These are phyloP conservation scores for Hymenoscyphus albidus DNA, from an alignment of 2,329 filamentous ascomycete genomes.

Conservation along the genomic window DNA sequence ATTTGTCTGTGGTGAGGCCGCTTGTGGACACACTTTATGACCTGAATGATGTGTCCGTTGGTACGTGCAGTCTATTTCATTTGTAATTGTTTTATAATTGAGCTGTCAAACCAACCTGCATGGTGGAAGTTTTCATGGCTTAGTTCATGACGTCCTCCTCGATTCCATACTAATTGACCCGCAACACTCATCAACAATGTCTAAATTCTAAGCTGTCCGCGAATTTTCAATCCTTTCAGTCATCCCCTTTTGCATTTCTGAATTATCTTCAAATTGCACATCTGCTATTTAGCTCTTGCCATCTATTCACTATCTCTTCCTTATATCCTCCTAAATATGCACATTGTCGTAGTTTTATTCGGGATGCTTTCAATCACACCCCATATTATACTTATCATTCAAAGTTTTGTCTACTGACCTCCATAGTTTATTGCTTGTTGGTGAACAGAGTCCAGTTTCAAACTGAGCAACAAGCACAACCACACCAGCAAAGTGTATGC, in stretches of 20 bases:
- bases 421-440: constrained; percentile 71
- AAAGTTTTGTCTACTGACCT: not conserved
- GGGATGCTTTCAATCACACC: not conserved
- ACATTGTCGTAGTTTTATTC: too few relatives aligned
- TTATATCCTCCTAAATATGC: too few relatives aligned
- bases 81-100: not conserved
- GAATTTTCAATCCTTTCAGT: too few relatives aligned
- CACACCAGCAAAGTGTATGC: constrained; percentile 77
- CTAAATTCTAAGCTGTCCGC: too few relatives aligned
- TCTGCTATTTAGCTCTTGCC: too few relatives aligned
- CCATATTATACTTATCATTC: not conserved
- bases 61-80: constrained; percentile 40
- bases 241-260: too few relatives aligned
- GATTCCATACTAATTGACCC: too few relatives aligned
- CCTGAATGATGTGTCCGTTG: constrained; percentile 72
- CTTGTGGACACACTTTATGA: constrained; percentile 81
- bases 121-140: too few relatives aligned
- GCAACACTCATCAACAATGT: too few relatives aligned
- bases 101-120: not conserved
- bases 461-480: constrained; percentile 69
- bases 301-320: too few relatives aligned
- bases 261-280: too few relatives aligned
- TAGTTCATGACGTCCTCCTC: too few relatives aligned
- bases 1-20: constrained; percentile 67
- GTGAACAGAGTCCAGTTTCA: constrained; percentile 80